phyloP scores from a whole-genome alignment of 1,284 basidiomycete species.

The Volvariella volvacea region DNA sequence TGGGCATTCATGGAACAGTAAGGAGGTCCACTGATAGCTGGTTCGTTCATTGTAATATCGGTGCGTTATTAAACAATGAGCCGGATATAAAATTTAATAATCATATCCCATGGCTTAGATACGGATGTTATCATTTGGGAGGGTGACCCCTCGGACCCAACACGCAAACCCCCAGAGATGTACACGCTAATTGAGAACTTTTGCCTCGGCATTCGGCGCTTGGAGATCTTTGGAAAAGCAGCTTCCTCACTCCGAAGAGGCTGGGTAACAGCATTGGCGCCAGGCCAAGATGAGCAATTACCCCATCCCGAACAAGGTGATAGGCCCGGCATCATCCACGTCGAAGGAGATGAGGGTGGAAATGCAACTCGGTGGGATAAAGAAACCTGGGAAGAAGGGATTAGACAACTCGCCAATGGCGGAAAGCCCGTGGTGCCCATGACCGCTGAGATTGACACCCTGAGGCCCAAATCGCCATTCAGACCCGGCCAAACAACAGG shows the following conservation, averaged over 20 bases:
- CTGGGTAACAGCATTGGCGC: slow-evolving; percentile 84
- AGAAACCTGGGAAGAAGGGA: slow-evolving; percentile 52
- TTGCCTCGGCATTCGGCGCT: slow-evolving; percentile 86
- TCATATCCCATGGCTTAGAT: slow-evolving; percentile 40
- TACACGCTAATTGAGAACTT: slow-evolving; percentile 97
- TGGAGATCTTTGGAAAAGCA: slow-evolving; percentile 85
- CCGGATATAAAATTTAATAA: slow-evolving; percentile 1
- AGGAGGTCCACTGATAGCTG: slow-evolving; percentile 88
- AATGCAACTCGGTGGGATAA: slow-evolving; percentile 44
- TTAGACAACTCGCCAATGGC: slow-evolving; percentile 44
- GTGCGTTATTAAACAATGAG: slow-evolving; percentile 33
- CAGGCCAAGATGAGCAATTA: slow-evolving; percentile 52
- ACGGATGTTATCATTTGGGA: slow-evolving; percentile 98
- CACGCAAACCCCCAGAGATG: slow-evolving; percentile 89
- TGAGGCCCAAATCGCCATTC: slow-evolving; percentile 83
- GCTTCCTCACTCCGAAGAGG: slow-evolving; percentile 72
- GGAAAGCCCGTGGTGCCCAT: slow-evolving; percentile 63
- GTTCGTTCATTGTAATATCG: slow-evolving; percentile 98
- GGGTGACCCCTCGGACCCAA: slow-evolving; percentile 73
- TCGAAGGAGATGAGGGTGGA: slow-evolving; percentile 38
- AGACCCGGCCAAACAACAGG: slow-evolving; percentile 22
- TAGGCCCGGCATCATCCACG: slow-evolving; percentile 17
- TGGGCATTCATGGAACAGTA: slow-evolving; percentile 98
- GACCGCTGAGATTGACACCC: slow-evolving; percentile 75
- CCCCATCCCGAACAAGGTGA: slow-evolving; percentile 23